Conservation (phyloP, 2,329 filamentous ascomycete genomes). For the Xylaria sp. region DNA sequence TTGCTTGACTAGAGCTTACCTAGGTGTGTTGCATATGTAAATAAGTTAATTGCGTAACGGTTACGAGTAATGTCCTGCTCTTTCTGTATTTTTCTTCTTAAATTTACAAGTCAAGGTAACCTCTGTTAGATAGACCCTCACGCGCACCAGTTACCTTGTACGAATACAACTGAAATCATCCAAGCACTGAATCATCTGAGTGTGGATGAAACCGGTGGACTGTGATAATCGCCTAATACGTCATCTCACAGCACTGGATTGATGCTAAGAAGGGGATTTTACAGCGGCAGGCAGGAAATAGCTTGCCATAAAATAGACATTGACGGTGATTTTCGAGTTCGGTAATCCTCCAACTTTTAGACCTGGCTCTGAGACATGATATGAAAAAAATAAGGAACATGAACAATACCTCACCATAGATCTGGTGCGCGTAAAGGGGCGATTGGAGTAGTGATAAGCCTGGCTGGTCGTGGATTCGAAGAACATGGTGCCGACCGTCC, state of each 20-base stretch:
- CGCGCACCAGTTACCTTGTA: background rate
- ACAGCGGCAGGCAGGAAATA: background rate
- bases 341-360: background rate
- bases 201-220: background rate
- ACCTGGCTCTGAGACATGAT: background rate
- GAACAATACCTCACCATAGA: background rate
- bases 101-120: too few species aligned
- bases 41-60: background rate
- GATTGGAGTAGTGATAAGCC: background rate
- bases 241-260: slow-evolving; percentile 28
- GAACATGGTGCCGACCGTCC: background rate
- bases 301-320: background rate
- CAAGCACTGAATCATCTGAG: background rate
- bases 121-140: too few species aligned
- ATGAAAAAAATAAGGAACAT: background rate
- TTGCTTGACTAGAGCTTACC: slow-evolving; percentile 2
- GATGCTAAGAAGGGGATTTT: background rate
- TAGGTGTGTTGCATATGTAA: background rate
- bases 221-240: slow-evolving; percentile 13
- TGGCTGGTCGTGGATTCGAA: background rate
- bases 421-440: background rate
- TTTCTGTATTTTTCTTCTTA: background rate
- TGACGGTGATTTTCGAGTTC: background rate
- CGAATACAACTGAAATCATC: background rate
- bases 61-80: background rate